Evolutionary conservation across 2,329 filamentous ascomycete genomes (phyloP), one percentile per base, ranked within the genome.

Genomic region (Scolecobasidium constrictum): DNA sequence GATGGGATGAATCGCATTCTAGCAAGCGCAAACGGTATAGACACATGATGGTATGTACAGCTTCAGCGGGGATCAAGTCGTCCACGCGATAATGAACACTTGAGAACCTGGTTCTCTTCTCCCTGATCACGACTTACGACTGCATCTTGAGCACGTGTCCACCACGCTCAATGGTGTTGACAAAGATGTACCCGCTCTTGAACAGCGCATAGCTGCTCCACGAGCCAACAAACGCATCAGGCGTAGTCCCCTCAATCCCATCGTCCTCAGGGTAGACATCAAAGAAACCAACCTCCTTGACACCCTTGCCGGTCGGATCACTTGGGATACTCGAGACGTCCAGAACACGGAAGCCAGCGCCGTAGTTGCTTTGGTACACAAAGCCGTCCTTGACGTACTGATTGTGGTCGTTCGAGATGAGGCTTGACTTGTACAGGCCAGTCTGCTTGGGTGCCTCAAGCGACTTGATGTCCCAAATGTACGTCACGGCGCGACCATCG

Each of bases 311-410:
- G 23, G 52, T 55, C 7, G 52, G 53, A 38, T 56, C 54, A 21
- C 51, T 45, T 3, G 52, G 49, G 21, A 62, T 57, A n/a, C 52
- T 55, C 35, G 47, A 48, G 5, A 60, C 50, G 46, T 60, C 57
- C 3, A 57, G 48, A 20, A 60, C 51, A 13, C 55, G 61, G 7
- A 73, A 60, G n/a, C 70, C 70, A 11, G 65, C 61, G 3, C 61
- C 68, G 47, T 73, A 73, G 56, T 72, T 69, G 22, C 66, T 61
- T 51, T 73, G 70, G 56, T 70, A 72, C 33, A 58, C 56, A 35
- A 65, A 57, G 13, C 62, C 65, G 46, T 69, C 53, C 22, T 61
- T 49, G 46, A 71, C 57, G 40, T 72, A 72, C 49, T 69, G 66
- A 56, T 71, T 71, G 54, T 71, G 68, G 45, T 71, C 67, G 42